Conservation (phyloP, 352 stramenopile species). For the Ophiocytium majus region DNA sequence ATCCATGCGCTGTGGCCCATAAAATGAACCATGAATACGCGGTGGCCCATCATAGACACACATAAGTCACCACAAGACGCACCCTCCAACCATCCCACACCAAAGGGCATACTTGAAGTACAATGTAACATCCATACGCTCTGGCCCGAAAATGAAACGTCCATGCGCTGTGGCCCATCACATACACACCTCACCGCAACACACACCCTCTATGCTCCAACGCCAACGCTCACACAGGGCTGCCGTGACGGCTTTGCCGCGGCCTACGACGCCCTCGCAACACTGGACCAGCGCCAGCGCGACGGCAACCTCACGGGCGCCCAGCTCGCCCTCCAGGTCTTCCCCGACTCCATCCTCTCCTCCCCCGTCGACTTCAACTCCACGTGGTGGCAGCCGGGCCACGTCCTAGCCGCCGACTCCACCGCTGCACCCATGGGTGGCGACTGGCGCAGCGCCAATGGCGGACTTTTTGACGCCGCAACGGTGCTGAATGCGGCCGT, state of each 20-base stretch:
- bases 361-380: slow-evolving; percentile 30
- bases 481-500: not conserved
- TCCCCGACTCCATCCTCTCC: slow-evolving; percentile 46
- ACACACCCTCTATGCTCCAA: not conserved
- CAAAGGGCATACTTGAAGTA: no score
- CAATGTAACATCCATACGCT: no score
- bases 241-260: slow-evolving; percentile 44
- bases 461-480: not conserved
- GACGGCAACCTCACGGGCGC: slow-evolving; percentile 11
- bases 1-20: no score
- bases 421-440: no score
- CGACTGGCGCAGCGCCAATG: not conserved
- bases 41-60: no score
- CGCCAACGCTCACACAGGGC: slow-evolving; percentile 15
- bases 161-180: no score
- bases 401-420: not conserved
- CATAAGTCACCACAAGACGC: no score
- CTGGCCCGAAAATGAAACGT: no score
- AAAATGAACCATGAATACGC: no score
- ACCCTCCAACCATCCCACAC: no score
- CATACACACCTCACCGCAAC: not conserved
- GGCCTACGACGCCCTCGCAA: slow-evolving; percentile 42
- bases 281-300: not conserved
- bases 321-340: slow-evolving; percentile 27
- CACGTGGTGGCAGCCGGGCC: slow-evolving; percentile 33